Evolutionary conservation across 495 filamentous ascomycete species (phyloP).

Genomic region (Penicillium odoratum): DNA sequence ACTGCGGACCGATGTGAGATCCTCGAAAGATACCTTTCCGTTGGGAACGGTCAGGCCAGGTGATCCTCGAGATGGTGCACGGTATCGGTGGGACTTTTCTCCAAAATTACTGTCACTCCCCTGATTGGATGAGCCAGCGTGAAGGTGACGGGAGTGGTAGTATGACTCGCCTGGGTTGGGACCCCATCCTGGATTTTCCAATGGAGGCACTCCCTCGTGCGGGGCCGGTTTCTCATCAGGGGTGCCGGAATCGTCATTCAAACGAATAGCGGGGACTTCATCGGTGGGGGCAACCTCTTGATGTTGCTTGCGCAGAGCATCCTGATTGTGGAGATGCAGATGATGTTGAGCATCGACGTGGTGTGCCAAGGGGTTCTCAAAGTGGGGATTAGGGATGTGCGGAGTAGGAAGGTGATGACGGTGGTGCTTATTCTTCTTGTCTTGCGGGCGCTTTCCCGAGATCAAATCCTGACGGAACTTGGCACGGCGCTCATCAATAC

Average conservation of each 20-base stretch:
- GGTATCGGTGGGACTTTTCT: slow-evolving; percentile 37
- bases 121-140: slow-evolving; percentile 25
- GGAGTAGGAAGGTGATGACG: slow-evolving; percentile 36
- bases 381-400: slow-evolving; percentile 26
- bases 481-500: slow-evolving; percentile 75
- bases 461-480: slow-evolving; percentile 71
- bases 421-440: slow-evolving; percentile 32
- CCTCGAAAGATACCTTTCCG: slow-evolving; percentile 30
- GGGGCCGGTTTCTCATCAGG: slow-evolving; percentile 3
- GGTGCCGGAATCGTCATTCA: slow-evolving; percentile 26
- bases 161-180: slow-evolving; percentile 32
- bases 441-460: slow-evolving; percentile 50
- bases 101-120: slow-evolving; percentile 14
- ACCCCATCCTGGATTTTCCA: slow-evolving; percentile 19
- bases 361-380: slow-evolving; percentile 23
- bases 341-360: slow-evolving; percentile 22
- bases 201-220: background rate
- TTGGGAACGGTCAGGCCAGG: slow-evolving; percentile 35
- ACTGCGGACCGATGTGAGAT: slow-evolving; percentile 38
- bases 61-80: slow-evolving; percentile 35
- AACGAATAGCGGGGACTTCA: slow-evolving; percentile 31
- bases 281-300: slow-evolving; percentile 9
- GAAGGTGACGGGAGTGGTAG: slow-evolving; percentile 29
- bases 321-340: slow-evolving; percentile 24
- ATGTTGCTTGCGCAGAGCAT: slow-evolving; percentile 3